Evolutionary conservation across 768 basidiomycete species (phyloP), one percentile per base, ranked within the genome.

Genomic region (Boletus sp.): DNA sequence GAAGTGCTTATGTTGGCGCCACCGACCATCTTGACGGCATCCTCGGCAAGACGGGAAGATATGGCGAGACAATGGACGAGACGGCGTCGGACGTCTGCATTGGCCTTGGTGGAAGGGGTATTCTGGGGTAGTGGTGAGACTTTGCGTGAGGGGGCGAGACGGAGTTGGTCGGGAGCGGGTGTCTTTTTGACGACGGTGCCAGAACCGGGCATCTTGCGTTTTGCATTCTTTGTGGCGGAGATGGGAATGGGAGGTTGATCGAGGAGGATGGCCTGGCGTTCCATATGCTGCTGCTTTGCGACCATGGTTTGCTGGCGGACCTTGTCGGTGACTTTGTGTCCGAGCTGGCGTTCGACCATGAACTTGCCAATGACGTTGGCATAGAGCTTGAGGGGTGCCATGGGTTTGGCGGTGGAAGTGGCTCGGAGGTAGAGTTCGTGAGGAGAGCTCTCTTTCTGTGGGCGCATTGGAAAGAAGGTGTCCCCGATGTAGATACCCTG

Each of bases 391-490:
- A 91, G 79, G 2, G 87, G 83, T 0, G 82, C 80, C 58, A 75
- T 80, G 46, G 79, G 82, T 66, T 83, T 85, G 23, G 78, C 72
- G 8, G 79, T 75, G 15, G 80, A 79, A 35, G 84, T 75, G 13
- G 82, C 74, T 15, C 87, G 81, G 21, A 90, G 77, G 69, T 88
- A 92, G 30, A 92, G 77, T 57, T 92, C 90, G 60, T 90, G 87
- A 8, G 78, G 74, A 2, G 75, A 66, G 55, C 74, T 76, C 68
- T 89, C 89, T 51, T 75, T 74, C 51, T 70, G 68, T 5, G 77
- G 69, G 3, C 72, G 74, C 76, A 88, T 80, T 2, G 85, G 76
- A 54, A 83, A 91, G 74, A 81, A 83, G 2, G 76, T 67, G 25
- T 83, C 79, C 7, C 83, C 86, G 51, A 90, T 84, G 63, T 80